Conservation (phyloP, 257 asterid species). For the Penstemon newberryi region DNA sequence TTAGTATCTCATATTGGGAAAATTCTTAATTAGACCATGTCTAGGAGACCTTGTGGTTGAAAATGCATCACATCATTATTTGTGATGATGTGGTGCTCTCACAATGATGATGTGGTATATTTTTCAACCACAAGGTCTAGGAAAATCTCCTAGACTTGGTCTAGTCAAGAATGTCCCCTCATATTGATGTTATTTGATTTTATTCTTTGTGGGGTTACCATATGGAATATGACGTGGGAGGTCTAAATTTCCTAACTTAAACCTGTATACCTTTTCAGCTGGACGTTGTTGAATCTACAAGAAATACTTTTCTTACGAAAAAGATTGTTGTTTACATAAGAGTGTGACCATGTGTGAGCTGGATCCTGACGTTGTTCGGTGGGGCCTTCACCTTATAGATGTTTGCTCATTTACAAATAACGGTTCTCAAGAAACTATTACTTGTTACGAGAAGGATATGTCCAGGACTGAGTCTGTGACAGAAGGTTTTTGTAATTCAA, state of each 20-base stretch:
- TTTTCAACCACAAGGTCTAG: no score
- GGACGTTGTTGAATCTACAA: constrained; percentile 23
- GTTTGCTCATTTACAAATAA: constrained; percentile 54
- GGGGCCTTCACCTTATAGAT: constrained; percentile 86
- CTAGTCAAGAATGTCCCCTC: no score
- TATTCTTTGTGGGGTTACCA: background rate
- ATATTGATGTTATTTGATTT: background rate
- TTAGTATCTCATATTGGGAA: background rate
- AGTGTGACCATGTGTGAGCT: constrained; percentile 50
- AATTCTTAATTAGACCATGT: background rate
- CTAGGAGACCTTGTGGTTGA: background rate
- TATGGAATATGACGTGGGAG: background rate
- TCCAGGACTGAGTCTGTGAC: constrained; percentile 45
- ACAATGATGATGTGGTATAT: no score
- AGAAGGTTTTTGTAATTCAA: constrained; percentile 54
- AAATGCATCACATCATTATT: background rate
- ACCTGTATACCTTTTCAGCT: constrained; percentile 9
- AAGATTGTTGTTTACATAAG: constrained; percentile 9
- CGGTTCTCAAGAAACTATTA: constrained; percentile 59
- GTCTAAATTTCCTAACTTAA: background rate
- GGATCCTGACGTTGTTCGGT: constrained; percentile 82
- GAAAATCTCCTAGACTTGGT: no score
- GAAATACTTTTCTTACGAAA: constrained; percentile 3
- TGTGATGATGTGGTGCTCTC: no score
- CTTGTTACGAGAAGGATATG: constrained; percentile 51